These are phyloP conservation scores for Botrytis squamosa DNA, from an alignment of 2,329 filamentous ascomycete genomes.

Conservation along the genomic window DNA sequence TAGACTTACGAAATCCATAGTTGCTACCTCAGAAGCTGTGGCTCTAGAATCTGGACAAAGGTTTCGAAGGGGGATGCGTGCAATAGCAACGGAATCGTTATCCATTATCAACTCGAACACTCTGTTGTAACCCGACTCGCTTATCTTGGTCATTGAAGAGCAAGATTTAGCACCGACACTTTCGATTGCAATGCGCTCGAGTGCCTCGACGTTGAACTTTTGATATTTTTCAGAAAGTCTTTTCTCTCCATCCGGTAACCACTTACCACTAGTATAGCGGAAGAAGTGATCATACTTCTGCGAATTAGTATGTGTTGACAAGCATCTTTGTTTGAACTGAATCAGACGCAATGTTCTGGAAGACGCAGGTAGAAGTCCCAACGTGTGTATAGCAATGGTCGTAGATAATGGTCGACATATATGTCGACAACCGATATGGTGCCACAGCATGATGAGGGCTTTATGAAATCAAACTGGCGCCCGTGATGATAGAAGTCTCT, in stretches of 20 bases:
- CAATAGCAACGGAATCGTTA: not conserved
- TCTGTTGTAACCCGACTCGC: not conserved
- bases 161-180: not conserved
- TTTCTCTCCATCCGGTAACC: not conserved
- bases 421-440: not conserved
- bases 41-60: not conserved
- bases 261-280: not conserved
- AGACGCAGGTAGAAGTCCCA: not conserved
- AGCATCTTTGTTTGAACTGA: no score
- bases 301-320: not conserved
- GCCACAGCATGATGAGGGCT: not conserved
- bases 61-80: not conserved
- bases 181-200: not conserved
- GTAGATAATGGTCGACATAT: not conserved
- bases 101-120: not conserved
- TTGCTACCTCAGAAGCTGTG: not conserved
- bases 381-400: not conserved
- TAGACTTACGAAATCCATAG: not conserved
- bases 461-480: not conserved
- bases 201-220: not conserved
- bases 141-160: not conserved
- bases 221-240: not conserved
- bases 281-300: not conserved
- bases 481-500: not conserved
- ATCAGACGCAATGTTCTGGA: not conserved